Evolutionary conservation across 495 filamentous ascomycete genomes (phyloP).

Genomic region (Aspergillus sclerotioniger): DNA sequence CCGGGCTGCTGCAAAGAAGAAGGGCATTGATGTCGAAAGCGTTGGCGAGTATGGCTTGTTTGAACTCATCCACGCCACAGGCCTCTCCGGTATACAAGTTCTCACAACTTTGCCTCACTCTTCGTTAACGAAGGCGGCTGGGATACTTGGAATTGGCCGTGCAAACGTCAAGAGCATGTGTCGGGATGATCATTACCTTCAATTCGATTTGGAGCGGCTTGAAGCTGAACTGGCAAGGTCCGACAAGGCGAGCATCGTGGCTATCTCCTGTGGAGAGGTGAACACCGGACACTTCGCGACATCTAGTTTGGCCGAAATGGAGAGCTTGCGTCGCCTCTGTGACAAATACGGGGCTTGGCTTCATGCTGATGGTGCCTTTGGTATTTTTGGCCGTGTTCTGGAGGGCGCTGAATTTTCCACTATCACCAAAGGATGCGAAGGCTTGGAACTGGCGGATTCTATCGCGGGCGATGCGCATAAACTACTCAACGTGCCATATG

Average conservation of each 20-base stretch:
- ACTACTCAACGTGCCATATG: constrained; percentile 93
- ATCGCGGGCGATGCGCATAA: constrained; percentile 88
- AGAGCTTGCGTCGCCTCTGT: constrained; percentile 62
- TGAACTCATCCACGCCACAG: constrained; percentile 59
- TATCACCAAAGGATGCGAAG: constrained; percentile 55
- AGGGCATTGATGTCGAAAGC: constrained; percentile 38
- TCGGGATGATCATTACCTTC: constrained; percentile 54
- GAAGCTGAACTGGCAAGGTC: constrained; percentile 50
- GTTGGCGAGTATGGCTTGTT: constrained; percentile 70
- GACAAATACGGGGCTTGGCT: constrained; percentile 80
- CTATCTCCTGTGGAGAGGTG: constrained; percentile 80
- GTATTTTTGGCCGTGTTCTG: constrained; percentile 72
- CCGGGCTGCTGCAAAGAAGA: constrained; percentile 34
- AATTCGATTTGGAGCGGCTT: constrained; percentile 62
- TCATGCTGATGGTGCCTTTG: constrained; percentile 90
- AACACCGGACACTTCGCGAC: constrained; percentile 87
- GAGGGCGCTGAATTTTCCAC: constrained; percentile 57
- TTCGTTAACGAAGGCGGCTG: constrained; percentile 77
- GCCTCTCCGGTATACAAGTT: constrained; percentile 66
- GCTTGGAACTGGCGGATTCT: constrained; percentile 82
- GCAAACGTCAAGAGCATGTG: constrained; percentile 60
- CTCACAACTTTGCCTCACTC: constrained; percentile 82
- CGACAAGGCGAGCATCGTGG: constrained; percentile 68
- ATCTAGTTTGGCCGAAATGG: constrained; percentile 55
- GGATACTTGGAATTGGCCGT: constrained; percentile 77